phyloP scores from a whole-genome alignment of 345 rosid species.

The Eucalyptus cloeziana region DNA sequence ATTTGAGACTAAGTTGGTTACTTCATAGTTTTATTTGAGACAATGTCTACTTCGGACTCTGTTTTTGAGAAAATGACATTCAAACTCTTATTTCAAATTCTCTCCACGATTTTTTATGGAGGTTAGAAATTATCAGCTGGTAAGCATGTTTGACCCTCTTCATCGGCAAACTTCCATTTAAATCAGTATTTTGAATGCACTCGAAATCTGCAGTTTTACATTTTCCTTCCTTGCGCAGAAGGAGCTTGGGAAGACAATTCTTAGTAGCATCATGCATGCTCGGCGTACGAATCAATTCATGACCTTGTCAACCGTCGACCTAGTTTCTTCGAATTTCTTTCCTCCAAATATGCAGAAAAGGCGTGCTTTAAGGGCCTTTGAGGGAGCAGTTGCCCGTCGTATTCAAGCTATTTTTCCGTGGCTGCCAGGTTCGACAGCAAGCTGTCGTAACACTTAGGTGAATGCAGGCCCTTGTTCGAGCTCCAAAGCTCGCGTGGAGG shows the following conservation, averaged over 20 bases:
- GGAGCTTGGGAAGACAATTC: background rate
- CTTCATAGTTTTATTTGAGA: too few species aligned
- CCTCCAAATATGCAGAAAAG: constrained; percentile 35
- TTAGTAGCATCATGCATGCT: background rate
- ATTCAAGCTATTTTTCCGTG: constrained; percentile 81
- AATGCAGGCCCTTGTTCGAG: constrained; percentile 85
- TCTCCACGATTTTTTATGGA: background rate
- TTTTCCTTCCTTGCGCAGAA: background rate
- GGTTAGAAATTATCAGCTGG: background rate
- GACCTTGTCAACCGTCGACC: background rate
- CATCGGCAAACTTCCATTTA: background rate
- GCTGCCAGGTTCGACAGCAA: constrained; percentile 71
- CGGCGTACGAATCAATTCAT: background rate
- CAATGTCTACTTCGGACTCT: rapidly evolving
- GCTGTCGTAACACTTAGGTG: constrained; percentile 80
- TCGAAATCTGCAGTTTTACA: background rate
- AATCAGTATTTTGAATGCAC: background rate
- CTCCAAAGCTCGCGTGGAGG: background rate
- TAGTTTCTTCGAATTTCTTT: background rate
- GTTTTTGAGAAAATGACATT: background rate
- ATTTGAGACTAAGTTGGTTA: too few species aligned
- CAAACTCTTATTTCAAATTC: background rate
- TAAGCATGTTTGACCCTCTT: background rate
- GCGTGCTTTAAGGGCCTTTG: constrained; percentile 58
- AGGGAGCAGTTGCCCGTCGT: constrained; percentile 53